These are phyloP conservation scores for Penicillium italicum DNA, from an alignment of 2,329 filamentous ascomycete species.

Conservation along the genomic window DNA sequence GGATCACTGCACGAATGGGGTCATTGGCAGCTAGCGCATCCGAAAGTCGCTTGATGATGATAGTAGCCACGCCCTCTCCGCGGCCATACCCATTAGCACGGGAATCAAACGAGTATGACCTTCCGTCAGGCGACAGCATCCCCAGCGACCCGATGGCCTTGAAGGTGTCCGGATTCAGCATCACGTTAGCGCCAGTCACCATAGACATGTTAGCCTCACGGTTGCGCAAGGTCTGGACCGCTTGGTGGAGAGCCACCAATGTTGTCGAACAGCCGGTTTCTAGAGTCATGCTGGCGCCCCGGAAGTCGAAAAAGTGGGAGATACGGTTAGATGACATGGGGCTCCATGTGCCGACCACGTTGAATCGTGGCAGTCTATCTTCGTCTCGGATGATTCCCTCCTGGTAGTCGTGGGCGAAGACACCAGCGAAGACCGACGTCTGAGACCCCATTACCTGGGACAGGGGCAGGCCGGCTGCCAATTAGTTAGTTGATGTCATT, in stretches of 20 bases:
- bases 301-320: slow-evolving; percentile 45
- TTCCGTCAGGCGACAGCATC: not conserved
- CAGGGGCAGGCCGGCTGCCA: not conserved
- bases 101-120: slow-evolving; percentile 41
- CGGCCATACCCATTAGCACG: slow-evolving; percentile 53
- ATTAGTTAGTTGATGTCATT: not conserved
- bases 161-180: slow-evolving; percentile 26
- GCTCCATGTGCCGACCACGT: slow-evolving; percentile 27
- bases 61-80: slow-evolving; percentile 46
- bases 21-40: slow-evolving; percentile 48
- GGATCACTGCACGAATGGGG: slow-evolving; percentile 45
- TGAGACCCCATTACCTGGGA: not conserved
- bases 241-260: slow-evolving; percentile 34
- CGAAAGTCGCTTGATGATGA: slow-evolving; percentile 49
- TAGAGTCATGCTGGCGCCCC: slow-evolving; percentile 40
- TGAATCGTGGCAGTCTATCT: slow-evolving; percentile 21
- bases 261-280: slow-evolving; percentile 46
- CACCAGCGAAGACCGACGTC: not conserved
- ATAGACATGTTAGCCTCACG: slow-evolving; percentile 28
- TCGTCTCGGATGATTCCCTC: not conserved
- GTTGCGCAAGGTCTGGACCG: slow-evolving; percentile 21
- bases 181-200: slow-evolving; percentile 36
- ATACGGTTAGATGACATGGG: slow-evolving; percentile 32
- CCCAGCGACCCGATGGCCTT: not conserved
- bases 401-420: not conserved